A percentile compares a stretch with the other conserved stretches of the same genome.
phyloP scores from a whole-genome alignment of 2,329 filamentous ascomycete species.

The Ophiostoma ips region DNA sequence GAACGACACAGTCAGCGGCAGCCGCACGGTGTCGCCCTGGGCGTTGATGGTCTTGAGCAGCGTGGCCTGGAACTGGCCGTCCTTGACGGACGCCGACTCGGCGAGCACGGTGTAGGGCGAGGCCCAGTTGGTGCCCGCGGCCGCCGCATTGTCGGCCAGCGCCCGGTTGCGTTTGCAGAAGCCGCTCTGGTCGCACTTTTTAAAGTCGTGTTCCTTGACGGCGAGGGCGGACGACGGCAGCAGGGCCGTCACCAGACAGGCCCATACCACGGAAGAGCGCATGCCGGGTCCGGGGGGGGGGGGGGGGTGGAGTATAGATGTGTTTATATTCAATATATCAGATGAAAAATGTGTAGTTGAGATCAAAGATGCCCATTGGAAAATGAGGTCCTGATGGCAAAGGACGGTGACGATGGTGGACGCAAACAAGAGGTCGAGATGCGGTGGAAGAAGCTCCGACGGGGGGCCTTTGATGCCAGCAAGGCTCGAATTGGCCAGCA shows the following conservation, averaged over 20 bases:
- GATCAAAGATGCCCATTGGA: background rate
- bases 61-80: slow-evolving; percentile 65
- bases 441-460: background rate
- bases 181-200: slow-evolving; percentile 87
- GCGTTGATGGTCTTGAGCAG: slow-evolving; percentile 67
- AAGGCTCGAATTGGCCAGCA: background rate
- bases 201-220: slow-evolving; percentile 96
- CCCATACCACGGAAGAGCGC: slow-evolving; percentile 1
- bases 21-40: slow-evolving; percentile 52
- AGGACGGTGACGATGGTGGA: background rate
- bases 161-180: slow-evolving; percentile 94
- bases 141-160: slow-evolving; percentile 64
- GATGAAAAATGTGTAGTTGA: background rate
- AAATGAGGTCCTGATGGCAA: background rate
- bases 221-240: slow-evolving; percentile 36
- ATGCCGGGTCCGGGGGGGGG: too few species aligned
- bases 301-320: too few species aligned
- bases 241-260: slow-evolving; percentile 4
- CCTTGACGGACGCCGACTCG: slow-evolving; percentile 58
- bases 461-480: background rate
- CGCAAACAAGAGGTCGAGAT: background rate
- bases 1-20: slow-evolving; percentile 79
- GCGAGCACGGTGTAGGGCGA: slow-evolving; percentile 69
- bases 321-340: too few species aligned
- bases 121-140: slow-evolving; percentile 53